A percentile compares a stretch with the other conserved stretches of the same genome.
phyloP scores from a whole-genome alignment of 2,329 filamentous ascomycete genomes.

The Aspergillus spinulosporus region DNA sequence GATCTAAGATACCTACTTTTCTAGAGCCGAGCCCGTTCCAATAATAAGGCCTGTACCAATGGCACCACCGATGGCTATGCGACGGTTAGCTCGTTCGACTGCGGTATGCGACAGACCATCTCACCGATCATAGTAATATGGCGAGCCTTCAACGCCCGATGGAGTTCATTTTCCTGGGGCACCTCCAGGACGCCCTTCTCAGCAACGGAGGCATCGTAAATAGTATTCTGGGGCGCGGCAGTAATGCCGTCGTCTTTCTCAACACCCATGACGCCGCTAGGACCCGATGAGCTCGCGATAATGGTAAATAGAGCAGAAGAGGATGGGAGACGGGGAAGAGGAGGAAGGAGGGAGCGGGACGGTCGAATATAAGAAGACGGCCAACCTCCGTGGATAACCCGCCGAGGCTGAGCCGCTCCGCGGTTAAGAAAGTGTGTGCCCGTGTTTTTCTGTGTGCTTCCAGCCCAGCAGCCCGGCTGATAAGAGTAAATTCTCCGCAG shows the following conservation, averaged over 20 bases:
- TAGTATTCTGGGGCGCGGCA: slow-evolving; percentile 21
- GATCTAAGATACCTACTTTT: slow-evolving; percentile 28
- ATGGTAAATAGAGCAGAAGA: background rate
- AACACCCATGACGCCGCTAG: slow-evolving; percentile 8
- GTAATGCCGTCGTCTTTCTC: slow-evolving; percentile 27
- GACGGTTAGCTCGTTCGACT: background rate
- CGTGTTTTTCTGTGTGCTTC: background rate
- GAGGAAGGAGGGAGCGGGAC: background rate
- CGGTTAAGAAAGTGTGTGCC: background rate
- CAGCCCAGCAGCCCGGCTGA: background rate
- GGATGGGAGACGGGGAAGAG: background rate
- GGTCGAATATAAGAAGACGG: background rate
- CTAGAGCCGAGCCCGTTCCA: slow-evolving; percentile 41
- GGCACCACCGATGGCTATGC: slow-evolving; percentile 43
- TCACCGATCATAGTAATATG: slow-evolving; percentile 47
- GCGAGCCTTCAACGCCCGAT: slow-evolving; percentile 44
- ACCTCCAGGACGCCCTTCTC: slow-evolving; percentile 30
- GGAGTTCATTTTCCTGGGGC: slow-evolving; percentile 35
- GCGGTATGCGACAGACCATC: background rate
- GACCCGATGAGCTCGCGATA: background rate
- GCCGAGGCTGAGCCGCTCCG: slow-evolving; percentile 1
- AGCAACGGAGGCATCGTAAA: slow-evolving; percentile 19
- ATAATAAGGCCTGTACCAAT: slow-evolving; percentile 47
- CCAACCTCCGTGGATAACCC: background rate
- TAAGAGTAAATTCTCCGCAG: background rate